Evolutionary conservation across 169 alveolate species (phyloP).

Genomic region (Perkinsus marinus): DNA sequence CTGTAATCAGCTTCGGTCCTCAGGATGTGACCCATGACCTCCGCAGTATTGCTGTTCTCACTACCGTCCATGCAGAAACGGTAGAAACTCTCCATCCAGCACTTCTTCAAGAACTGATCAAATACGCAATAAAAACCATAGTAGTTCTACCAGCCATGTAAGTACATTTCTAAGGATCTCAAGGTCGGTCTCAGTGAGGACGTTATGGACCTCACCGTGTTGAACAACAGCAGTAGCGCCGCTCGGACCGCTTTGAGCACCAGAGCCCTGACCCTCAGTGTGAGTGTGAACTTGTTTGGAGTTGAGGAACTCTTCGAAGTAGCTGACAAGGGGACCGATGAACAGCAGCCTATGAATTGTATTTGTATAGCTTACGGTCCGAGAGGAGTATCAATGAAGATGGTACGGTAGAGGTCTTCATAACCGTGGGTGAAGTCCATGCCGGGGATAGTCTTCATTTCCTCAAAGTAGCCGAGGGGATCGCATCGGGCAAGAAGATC

Average conservation of each 20-base stretch:
- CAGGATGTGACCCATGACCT: constrained; percentile 76
- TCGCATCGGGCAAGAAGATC: constrained; percentile 80
- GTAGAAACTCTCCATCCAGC: constrained; percentile 89
- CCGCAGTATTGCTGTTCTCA: constrained; percentile 57
- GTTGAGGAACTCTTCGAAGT: constrained; percentile 58
- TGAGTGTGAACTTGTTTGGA: background rate
- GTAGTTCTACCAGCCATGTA: too few species aligned
- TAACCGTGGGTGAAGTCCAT: constrained; percentile 83
- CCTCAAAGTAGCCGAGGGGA: constrained; percentile 96
- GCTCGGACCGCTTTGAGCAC: background rate
- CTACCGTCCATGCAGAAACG: constrained; percentile 65
- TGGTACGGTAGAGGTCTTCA: constrained; percentile 85
- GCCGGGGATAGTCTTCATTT: constrained; percentile 79
- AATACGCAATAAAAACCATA: background rate
- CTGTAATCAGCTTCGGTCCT: constrained; percentile 70
- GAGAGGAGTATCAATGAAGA: constrained; percentile 93
- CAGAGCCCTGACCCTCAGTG: background rate
- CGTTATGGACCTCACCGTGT: background rate
- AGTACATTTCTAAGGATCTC: constrained; percentile 73
- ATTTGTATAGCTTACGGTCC: constrained; percentile 58
- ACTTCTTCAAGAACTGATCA: constrained; percentile 57
- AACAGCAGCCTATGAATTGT: constrained; percentile 8
- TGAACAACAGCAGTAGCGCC: background rate
- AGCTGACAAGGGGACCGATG: constrained; percentile 2
- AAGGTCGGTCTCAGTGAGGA: constrained; percentile 31